phyloP scores from a whole-genome alignment of 2,329 filamentous ascomycete genomes.

The Penicillium palitans region DNA sequence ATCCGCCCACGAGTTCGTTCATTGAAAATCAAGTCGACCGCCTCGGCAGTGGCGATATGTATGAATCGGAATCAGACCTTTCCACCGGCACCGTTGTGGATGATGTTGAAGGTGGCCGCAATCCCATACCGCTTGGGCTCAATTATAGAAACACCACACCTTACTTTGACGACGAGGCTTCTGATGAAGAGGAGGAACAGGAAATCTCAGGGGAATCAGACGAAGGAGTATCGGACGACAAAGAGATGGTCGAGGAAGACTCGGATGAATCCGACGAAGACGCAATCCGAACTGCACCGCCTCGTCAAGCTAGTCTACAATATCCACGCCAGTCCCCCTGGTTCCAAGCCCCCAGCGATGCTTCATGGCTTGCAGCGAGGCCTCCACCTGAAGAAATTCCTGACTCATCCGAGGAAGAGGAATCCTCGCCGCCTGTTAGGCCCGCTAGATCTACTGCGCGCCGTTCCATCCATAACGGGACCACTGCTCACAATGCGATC shows the following conservation, averaged over 20 bases:
- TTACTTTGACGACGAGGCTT: slow-evolving; percentile 3
- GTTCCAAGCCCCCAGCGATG: slow-evolving; percentile 5
- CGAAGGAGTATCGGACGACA: slow-evolving; percentile 20
- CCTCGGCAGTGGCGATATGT: slow-evolving; percentile 10
- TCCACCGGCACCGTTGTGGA: slow-evolving; percentile 40
- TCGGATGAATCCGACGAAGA: slow-evolving; percentile 5
- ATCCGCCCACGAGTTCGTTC: slow-evolving; percentile 6
- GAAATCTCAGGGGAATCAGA: slow-evolving; percentile 8
- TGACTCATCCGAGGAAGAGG: slow-evolving; percentile 9
- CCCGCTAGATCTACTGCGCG: slow-evolving; percentile 1
- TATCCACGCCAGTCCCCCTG: background rate
- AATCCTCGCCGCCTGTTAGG: slow-evolving; percentile 9
- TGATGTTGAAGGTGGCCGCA: slow-evolving; percentile 11
- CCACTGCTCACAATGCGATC: slow-evolving; percentile 18
- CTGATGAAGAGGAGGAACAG: slow-evolving; percentile 15
- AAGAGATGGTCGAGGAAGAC: slow-evolving; percentile 15
- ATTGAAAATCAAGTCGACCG: background rate
- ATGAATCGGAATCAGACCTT: slow-evolving; percentile 33
- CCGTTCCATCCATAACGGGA: slow-evolving; percentile 9
- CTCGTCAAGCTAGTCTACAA: background rate
- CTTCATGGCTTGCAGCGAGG: slow-evolving; percentile 6
- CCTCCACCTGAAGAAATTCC: background rate
- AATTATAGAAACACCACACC: slow-evolving; percentile 10
- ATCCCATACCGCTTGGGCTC: slow-evolving; percentile 5
- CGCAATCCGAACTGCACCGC: background rate